Conservation (phyloP, 1,284 basidiomycete genomes). For the Rhodotorula sp. region DNA sequence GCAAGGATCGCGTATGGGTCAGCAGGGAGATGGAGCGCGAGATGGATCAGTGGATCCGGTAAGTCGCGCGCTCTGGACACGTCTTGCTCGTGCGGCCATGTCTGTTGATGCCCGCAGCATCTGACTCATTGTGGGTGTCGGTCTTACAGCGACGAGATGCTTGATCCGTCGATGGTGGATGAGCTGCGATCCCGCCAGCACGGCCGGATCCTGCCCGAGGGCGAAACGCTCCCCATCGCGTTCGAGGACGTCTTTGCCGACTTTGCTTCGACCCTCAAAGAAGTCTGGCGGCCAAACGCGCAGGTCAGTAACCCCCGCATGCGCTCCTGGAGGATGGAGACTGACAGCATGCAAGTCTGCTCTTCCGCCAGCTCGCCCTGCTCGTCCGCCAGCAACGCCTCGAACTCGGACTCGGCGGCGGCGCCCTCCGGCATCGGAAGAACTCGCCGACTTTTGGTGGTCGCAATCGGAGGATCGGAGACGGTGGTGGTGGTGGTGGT, state of each 20-base stretch:
- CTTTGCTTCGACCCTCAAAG: constrained; percentile 20
- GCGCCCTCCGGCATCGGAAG: constrained; percentile 34
- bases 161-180: constrained; percentile 19
- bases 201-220: constrained; percentile 28
- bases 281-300: constrained; percentile 39
- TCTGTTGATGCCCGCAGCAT: no score
- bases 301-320: constrained; percentile 4
- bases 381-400: constrained; percentile 34
- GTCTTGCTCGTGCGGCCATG: no score
- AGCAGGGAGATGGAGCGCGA: constrained; percentile 11
- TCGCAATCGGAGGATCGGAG: not conserved
- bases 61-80: not conserved
- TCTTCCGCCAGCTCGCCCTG: constrained; percentile 15
- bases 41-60: constrained; percentile 35
- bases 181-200: constrained; percentile 15
- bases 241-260: constrained; percentile 35
- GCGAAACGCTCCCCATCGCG: constrained; percentile 26
- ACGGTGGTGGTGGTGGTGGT: not conserved
- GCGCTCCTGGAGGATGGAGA: not conserved
- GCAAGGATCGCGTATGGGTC: constrained; percentile 32
- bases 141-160: constrained; percentile 26
- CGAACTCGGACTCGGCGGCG: constrained; percentile 37
- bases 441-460: constrained; percentile 38
- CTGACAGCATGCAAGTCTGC: not conserved
- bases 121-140: not conserved